Evolutionary conservation across 148 eudicot species (phyloP).

Genomic region (Hydrangea macrophylla): DNA sequence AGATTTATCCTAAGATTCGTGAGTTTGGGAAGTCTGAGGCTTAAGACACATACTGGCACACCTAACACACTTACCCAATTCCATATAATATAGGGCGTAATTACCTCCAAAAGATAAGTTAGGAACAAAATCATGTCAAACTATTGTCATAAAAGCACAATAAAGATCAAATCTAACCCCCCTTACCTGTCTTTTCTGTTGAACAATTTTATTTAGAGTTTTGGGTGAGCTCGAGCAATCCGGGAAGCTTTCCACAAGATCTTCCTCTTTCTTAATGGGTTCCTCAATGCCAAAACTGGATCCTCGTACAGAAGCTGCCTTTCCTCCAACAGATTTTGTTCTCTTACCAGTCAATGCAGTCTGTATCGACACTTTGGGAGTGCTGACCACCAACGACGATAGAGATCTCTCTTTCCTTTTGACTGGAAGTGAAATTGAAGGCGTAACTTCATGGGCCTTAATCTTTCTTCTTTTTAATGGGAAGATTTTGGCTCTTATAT

Average conservation of each 20-base stretch:
- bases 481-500: slow-evolving; percentile 61
- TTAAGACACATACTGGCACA: no score
- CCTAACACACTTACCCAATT: no score
- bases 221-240: slow-evolving; percentile 58
- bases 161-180: slow-evolving; percentile 2
- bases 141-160: neutral
- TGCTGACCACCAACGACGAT: slow-evolving; percentile 68
- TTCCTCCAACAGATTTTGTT: slow-evolving; percentile 46
- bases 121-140: neutral
- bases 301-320: slow-evolving; percentile 39
- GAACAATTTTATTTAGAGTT: slow-evolving; percentile 44
- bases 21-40: no score
- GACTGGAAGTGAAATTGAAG: slow-evolving; percentile 45
- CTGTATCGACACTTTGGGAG: slow-evolving; percentile 54
- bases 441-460: slow-evolving; percentile 46
- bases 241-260: slow-evolving; percentile 33
- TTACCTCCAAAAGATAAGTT: neutral
- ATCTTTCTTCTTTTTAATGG: slow-evolving; percentile 48
- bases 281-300: slow-evolving; percentile 41
- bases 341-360: slow-evolving; percentile 58
- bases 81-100: neutral
- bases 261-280: slow-evolving; percentile 42
- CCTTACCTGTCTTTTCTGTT: slow-evolving; percentile 56
- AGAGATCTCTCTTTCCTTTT: slow-evolving; percentile 78
- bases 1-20: no score